phyloP scores from a whole-genome alignment of 2,329 filamentous ascomycete genomes.

The Diaporthe velutina region DNA sequence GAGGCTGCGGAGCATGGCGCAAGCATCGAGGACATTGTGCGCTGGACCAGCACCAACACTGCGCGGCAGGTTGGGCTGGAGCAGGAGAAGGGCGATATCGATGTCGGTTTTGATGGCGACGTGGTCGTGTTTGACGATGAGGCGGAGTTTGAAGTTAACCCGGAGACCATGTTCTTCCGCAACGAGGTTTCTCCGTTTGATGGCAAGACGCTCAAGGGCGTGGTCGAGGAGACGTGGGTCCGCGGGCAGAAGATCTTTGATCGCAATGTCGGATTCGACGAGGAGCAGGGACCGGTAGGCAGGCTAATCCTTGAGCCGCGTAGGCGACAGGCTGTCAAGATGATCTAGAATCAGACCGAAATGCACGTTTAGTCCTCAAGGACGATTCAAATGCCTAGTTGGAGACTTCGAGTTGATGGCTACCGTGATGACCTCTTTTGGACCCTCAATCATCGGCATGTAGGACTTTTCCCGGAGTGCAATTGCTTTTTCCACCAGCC shows the following conservation, averaged over 20 bases:
- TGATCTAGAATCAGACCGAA: background rate
- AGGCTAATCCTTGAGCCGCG: background rate
- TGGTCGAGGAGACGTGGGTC: slow-evolving; percentile 89
- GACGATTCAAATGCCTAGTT: no score
- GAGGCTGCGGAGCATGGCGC: slow-evolving; percentile 68
- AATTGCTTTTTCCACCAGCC: no score
- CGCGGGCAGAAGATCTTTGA: slow-evolving; percentile 80
- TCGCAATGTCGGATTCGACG: background rate
- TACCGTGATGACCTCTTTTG: background rate
- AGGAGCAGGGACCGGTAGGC: background rate
- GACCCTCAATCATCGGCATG: background rate
- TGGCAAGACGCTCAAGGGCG: slow-evolving; percentile 80
- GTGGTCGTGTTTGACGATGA: slow-evolving; percentile 91
- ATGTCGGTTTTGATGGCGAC: slow-evolving; percentile 87
- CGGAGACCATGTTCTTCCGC: slow-evolving; percentile 90
- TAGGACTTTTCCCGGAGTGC: background rate
- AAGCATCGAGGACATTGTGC: slow-evolving; percentile 82
- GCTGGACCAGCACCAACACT: slow-evolving; percentile 88
- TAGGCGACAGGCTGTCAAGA: background rate
- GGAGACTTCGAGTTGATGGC: background rate
- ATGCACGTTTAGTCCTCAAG: background rate
- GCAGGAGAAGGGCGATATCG: slow-evolving; percentile 82
- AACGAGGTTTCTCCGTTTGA: slow-evolving; percentile 95
- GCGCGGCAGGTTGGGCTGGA: slow-evolving; percentile 88
- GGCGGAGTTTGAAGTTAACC: slow-evolving; percentile 79